Evolutionary conservation across 1,284 basidiomycete species (phyloP).

Genomic region (Rhizopogon parksii): DNA sequence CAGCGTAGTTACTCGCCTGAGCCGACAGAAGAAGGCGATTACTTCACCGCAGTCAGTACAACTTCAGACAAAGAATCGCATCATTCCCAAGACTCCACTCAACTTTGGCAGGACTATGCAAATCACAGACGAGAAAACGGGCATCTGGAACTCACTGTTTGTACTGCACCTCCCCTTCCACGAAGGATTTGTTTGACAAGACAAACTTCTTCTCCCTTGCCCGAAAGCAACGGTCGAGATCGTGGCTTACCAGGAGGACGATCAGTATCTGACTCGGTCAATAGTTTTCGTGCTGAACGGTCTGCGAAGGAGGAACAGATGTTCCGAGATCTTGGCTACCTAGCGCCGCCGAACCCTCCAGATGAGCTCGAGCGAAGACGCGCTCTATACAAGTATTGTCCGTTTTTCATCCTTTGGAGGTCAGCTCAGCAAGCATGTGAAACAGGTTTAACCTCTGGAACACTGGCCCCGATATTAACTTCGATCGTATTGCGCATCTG

Average conservation of each 20-base stretch:
- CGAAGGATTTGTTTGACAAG: constrained; percentile 48
- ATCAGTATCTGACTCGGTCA: constrained; percentile 30
- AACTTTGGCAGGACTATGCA: constrained; percentile 23
- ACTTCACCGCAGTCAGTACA: constrained; percentile 24
- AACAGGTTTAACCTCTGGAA: constrained; percentile 80
- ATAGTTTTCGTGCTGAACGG: constrained; percentile 34
- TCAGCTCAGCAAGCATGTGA: constrained; percentile 5
- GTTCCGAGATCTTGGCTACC: constrained; percentile 58
- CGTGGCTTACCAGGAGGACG: constrained; percentile 33
- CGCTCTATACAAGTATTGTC: constrained; percentile 69
- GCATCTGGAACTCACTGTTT: constrained; percentile 17
- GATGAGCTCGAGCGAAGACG: constrained; percentile 74
- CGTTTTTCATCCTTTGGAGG: constrained; percentile 4
- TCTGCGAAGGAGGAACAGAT: constrained; percentile 59
- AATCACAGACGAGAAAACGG: constrained; percentile 22
- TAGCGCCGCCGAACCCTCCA: constrained; percentile 74
- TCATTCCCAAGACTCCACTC: constrained; percentile 14
- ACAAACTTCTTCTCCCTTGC: constrained; percentile 55
- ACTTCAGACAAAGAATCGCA: constrained; percentile 15
- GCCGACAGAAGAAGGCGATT: constrained; percentile 24
- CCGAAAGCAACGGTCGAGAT: constrained; percentile 36
- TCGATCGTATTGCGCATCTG: constrained; percentile 86
- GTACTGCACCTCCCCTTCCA: constrained; percentile 38
- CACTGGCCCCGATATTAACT: constrained; percentile 80
- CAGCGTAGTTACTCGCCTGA: constrained; percentile 22